Conservation (phyloP, 2,329 filamentous ascomycete genomes). For the Ophiostoma montium region DNA sequence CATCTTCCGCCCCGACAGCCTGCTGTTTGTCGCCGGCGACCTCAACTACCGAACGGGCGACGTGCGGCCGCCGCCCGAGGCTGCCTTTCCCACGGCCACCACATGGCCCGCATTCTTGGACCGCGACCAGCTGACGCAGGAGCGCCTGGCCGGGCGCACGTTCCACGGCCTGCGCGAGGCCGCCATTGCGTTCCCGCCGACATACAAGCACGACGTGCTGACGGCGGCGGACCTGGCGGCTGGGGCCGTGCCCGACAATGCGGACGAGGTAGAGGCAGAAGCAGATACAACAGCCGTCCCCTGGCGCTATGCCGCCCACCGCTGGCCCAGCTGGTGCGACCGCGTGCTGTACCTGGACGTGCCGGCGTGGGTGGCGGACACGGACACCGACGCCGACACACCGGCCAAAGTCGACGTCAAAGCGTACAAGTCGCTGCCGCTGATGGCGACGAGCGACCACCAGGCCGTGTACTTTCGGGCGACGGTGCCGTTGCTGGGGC, state of each 20-base stretch:
- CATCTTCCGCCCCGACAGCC: conserved; percentile 60
- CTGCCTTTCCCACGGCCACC: conserved; percentile 47
- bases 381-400: no score
- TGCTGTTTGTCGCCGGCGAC: conserved; percentile 81
- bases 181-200: conserved; percentile 67
- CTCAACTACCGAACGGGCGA: conserved; percentile 85
- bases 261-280: conserved; percentile 13
- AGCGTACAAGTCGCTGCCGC: conserved; percentile 61
- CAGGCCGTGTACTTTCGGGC: conserved; percentile 64
- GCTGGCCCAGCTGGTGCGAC: conserved; percentile 91
- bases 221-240: conserved; percentile 14
- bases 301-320: conserved; percentile 66
- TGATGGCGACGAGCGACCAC: conserved; percentile 78
- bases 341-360: conserved; percentile 65
- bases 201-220: conserved; percentile 69
- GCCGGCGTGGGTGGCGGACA: conserved; percentile 31
- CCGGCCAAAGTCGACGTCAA: conserved; percentile 33
- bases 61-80: conserved; percentile 43
- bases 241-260: conserved; percentile 18
- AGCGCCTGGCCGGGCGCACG: conserved; percentile 53
- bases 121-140: conserved; percentile 65
- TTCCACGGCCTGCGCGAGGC: conserved; percentile 69
- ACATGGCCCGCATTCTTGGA: conserved; percentile 55
- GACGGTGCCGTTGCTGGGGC: conserved; percentile 44
- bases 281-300: conserved; percentile 20